phyloP scores from a whole-genome alignment of 108 stramenopile genomes.

The Skeletonema marinoi region DNA sequence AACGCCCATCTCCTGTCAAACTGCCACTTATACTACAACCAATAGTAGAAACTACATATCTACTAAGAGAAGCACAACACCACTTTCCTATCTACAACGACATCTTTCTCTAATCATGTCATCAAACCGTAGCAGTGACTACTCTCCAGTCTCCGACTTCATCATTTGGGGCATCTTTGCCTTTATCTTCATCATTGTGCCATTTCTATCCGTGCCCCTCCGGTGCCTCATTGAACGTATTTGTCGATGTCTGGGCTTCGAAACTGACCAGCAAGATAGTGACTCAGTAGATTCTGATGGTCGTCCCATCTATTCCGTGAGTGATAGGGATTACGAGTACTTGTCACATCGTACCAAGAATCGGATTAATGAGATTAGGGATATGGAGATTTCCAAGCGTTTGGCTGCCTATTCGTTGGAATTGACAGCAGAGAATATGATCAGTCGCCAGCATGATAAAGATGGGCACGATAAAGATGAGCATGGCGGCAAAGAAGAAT shows the following conservation, averaged over 20 bases:
- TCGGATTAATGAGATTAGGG: background rate
- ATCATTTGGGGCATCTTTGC: slow-evolving; percentile 17
- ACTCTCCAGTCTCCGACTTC: background rate
- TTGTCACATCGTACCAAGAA: background rate
- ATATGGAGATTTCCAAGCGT: background rate
- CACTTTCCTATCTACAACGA: background rate
- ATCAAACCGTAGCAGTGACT: background rate
- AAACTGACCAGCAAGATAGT: background rate
- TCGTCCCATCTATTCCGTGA: background rate
- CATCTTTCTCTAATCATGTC: background rate
- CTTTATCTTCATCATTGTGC: slow-evolving; percentile 12
- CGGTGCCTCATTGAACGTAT: background rate
- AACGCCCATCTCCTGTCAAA: background rate
- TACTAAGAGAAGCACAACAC: background rate
- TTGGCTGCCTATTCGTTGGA: background rate
- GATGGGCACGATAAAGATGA: background rate
- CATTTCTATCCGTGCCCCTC: background rate
- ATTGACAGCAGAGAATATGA: background rate
- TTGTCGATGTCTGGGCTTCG: background rate
- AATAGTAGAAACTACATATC: background rate
- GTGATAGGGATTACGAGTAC: background rate
- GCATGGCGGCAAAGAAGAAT: background rate
- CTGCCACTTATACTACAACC: background rate
- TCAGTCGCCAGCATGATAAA: background rate
- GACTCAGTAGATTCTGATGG: background rate